phyloP scores from a whole-genome alignment of 495 filamentous ascomycete genomes.

The Podospora pseudoanserina region DNA sequence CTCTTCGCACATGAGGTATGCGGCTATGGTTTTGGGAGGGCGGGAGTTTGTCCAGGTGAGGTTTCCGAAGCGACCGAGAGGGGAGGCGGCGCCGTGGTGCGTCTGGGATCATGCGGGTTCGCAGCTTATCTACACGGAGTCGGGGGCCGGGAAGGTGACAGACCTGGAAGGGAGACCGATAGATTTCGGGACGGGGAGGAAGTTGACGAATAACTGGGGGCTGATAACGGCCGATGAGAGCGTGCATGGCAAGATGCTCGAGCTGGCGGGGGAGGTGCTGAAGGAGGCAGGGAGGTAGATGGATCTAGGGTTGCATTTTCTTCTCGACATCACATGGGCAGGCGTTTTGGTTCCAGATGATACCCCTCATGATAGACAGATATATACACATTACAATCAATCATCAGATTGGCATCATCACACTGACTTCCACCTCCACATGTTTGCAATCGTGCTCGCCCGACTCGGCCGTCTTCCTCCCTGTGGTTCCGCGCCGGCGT shows the following conservation, averaged over 20 bases:
- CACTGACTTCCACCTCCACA: slow-evolving; percentile 10
- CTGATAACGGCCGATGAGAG: slow-evolving; percentile 28
- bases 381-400: neutral
- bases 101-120: slow-evolving; percentile 62
- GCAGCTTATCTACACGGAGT: slow-evolving; percentile 55
- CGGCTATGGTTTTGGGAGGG: slow-evolving; percentile 50
- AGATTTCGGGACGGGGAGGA: slow-evolving; percentile 38
- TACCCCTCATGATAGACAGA: neutral
- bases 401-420: neutral
- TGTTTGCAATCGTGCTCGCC: slow-evolving; percentile 3
- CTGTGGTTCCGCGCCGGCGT: neutral
- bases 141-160: slow-evolving; percentile 49
- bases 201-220: slow-evolving; percentile 27
- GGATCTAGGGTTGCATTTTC: neutral
- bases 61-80: slow-evolving; percentile 15
- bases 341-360: neutral
- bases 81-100: slow-evolving; percentile 24
- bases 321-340: neutral
- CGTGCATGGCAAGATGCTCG: slow-evolving; percentile 24
- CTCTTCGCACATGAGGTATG: slow-evolving; percentile 59
- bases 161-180: slow-evolving; percentile 48
- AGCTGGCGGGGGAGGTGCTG: slow-evolving; percentile 17
- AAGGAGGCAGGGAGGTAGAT: neutral
- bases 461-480: slow-evolving; percentile 8
- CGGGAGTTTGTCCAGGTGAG: slow-evolving; percentile 24